Evolutionary conservation across 2,329 filamentous ascomycete genomes (phyloP).

Genomic region (Neofusicoccum ribis): DNA sequence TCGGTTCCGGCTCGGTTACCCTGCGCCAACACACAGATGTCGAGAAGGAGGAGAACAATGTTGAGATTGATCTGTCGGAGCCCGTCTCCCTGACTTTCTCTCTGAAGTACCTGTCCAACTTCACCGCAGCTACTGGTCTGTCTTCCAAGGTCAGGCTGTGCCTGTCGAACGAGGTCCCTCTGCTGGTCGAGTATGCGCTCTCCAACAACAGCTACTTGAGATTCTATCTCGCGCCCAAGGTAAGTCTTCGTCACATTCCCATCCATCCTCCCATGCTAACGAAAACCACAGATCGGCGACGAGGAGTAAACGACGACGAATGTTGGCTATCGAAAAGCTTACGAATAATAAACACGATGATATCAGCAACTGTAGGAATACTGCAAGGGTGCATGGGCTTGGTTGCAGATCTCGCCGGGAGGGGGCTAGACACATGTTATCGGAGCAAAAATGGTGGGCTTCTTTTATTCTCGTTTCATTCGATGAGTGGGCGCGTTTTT

Average conservation of each 20-base stretch:
- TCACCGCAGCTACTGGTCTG: constrained; percentile 93
- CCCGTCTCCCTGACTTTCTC: constrained; percentile 95
- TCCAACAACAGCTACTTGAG: constrained; percentile 83
- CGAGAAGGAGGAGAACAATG: constrained; percentile 82
- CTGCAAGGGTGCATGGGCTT: constrained; percentile 6
- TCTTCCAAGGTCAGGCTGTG: constrained; percentile 84
- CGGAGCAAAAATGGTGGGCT: constrained; percentile 15
- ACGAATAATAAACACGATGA: constrained; percentile 18
- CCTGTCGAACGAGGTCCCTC: constrained; percentile 92
- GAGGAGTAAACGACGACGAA: constrained; percentile 52
- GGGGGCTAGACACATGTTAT: constrained; percentile 14
- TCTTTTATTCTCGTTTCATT: not conserved
- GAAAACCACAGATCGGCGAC: constrained; percentile 64
- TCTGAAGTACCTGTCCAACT: constrained; percentile 98
- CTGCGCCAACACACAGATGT: constrained; percentile 85
- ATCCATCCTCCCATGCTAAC: constrained; percentile 36
- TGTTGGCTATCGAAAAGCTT: not conserved
- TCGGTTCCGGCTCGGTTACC: constrained; percentile 91
- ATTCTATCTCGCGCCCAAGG: constrained; percentile 99
- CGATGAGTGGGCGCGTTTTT: not conserved
- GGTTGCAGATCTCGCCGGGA: not conserved
- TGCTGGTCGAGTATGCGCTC: constrained; percentile 89
- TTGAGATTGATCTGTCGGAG: constrained; percentile 88
- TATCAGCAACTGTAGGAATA: constrained; percentile 21
- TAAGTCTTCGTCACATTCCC: constrained; percentile 43